Evolutionary conservation across 768 basidiomycete species (phyloP).

Genomic region (Gymnopilus junonius): DNA sequence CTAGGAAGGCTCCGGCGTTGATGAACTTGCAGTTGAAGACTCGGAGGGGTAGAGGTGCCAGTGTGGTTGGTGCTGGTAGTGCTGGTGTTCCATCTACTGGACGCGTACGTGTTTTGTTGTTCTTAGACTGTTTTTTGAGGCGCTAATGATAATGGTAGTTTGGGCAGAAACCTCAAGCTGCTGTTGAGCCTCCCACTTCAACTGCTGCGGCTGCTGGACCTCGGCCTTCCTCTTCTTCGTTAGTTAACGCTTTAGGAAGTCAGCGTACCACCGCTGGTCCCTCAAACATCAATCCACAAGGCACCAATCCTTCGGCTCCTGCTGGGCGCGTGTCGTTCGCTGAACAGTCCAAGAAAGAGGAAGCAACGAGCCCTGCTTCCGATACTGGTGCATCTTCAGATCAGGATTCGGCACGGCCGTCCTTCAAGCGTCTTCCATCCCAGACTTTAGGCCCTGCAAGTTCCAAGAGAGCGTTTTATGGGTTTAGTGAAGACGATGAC

Average conservation of each 20-base stretch:
- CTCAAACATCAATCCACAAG: not conserved
- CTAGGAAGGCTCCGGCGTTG: slow-evolving; percentile 63
- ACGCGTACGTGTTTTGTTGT: slow-evolving; percentile 4
- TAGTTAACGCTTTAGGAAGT: slow-evolving; percentile 45
- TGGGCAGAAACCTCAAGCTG: slow-evolving; percentile 28
- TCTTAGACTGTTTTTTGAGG: not conserved
- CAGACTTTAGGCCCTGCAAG: slow-evolving; percentile 69
- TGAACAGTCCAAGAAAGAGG: slow-evolving; percentile 13
- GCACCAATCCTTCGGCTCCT: slow-evolving; percentile 7
- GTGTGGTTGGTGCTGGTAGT: not conserved
- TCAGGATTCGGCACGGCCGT: slow-evolving; percentile 45
- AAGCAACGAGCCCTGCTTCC: slow-evolving; percentile 13
- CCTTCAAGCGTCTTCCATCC: slow-evolving; percentile 75
- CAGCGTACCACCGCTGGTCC: not conserved
- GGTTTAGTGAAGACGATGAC: not conserved
- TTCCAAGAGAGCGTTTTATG: slow-evolving; percentile 49
- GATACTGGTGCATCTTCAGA: slow-evolving; percentile 5
- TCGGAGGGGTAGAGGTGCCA: slow-evolving; percentile 6
- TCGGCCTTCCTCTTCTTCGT: slow-evolving; percentile 33
- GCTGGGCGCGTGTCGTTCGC: slow-evolving; percentile 8
- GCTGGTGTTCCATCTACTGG: not conserved
- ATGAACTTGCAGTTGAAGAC: slow-evolving; percentile 57
- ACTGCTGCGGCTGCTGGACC: slow-evolving; percentile 7
- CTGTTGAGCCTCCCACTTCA: slow-evolving; percentile 10
- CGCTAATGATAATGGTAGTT: not conserved